Conservation (phyloP, 306 rosid species). For the Gynostemma pentaphyllum region DNA sequence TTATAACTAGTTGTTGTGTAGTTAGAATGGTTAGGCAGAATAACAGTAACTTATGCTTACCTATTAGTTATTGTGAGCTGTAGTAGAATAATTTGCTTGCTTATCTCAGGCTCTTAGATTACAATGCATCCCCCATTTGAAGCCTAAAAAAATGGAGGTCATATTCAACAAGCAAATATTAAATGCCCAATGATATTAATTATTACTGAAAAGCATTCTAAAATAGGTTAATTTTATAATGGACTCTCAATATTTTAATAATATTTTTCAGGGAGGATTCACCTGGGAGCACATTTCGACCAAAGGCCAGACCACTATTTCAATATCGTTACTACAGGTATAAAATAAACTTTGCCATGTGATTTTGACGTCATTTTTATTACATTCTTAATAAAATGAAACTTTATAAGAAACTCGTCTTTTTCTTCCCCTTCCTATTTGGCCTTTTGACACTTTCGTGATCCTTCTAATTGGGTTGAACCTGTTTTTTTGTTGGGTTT, state of each 20-base stretch:
- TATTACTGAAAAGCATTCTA: background rate
- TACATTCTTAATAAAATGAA: no score
- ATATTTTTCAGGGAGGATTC: constrained; percentile 69
- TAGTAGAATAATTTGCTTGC: no score
- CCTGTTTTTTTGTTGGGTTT: no score
- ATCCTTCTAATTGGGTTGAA: no score
- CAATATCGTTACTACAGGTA: constrained; percentile 99
- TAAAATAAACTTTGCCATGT: background rate
- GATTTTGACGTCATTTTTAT: no score
- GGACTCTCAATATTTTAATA: background rate
- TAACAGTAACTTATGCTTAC: no score
- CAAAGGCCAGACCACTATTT: constrained; percentile 77
- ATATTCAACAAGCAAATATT: background rate
- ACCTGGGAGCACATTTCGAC: constrained; percentile 78
- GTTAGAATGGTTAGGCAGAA: no score
- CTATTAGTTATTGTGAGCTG: no score
- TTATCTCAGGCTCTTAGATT: background rate
- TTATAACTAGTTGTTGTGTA: no score
- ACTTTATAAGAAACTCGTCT: no score
- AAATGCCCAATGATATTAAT: background rate
- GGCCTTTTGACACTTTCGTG: no score
- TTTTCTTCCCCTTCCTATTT: no score
- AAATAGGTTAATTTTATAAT: constrained; percentile 11
- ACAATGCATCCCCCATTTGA: background rate
- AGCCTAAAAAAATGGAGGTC: background rate